Conservation (phyloP, 1,284 basidiomycete genomes). For the Gymnopus androsaceus region DNA sequence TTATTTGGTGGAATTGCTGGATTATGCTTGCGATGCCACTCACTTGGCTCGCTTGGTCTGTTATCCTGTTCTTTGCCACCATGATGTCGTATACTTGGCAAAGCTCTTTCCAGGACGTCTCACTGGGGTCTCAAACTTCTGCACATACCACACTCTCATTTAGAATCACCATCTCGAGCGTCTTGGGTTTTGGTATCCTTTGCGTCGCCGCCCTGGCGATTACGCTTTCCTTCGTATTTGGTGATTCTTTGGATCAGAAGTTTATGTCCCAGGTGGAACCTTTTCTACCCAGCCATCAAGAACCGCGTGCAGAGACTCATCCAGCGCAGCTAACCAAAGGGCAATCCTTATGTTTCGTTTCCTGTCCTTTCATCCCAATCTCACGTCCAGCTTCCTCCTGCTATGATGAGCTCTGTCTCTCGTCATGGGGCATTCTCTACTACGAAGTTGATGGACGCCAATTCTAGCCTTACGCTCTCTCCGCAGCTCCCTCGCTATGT, state of each 20-base stretch:
- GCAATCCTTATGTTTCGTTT: background rate
- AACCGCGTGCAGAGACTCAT: too few species aligned
- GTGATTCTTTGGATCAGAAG: conserved; percentile 2
- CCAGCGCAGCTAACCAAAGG: too few species aligned
- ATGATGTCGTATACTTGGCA: conserved; percentile 11
- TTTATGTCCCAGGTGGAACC: background rate
- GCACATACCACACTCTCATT: background rate
- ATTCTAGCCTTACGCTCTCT: background rate
- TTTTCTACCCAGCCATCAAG: background rate
- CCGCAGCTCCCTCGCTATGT: background rate
- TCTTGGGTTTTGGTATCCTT: conserved; percentile 3
- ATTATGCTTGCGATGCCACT: conserved; percentile 8
- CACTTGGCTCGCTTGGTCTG: conserved; percentile 5
- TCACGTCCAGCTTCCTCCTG: background rate
- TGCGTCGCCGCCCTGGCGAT: background rate
- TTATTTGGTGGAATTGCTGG: conserved; percentile 13
- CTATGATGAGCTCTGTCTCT: background rate
- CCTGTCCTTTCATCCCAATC: background rate
- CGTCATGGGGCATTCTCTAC: background rate
- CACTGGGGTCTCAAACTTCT: background rate
- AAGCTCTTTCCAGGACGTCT: background rate
- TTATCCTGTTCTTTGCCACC: conserved; percentile 3
- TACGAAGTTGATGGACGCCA: conserved; percentile 4
- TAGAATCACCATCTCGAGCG: background rate
- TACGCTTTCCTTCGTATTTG: background rate